These are phyloP conservation scores for Fragilaria crotonensis DNA, from an alignment of 108 stramenopile genomes.

Conservation along the genomic window DNA sequence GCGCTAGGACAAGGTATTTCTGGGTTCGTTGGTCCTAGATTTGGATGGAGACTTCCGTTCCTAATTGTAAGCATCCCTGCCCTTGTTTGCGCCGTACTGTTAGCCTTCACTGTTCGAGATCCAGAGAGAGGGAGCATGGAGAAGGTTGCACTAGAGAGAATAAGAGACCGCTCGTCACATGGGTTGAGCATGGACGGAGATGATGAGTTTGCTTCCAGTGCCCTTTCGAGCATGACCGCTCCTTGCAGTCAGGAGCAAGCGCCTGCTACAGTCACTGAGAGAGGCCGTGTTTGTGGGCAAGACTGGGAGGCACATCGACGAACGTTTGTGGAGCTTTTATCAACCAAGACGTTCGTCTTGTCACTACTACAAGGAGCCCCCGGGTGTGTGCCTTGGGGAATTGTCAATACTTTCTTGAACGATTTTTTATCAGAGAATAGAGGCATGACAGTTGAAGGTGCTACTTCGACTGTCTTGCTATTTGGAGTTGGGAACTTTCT, in stretches of 20 bases:
- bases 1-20: conserved; percentile 65
- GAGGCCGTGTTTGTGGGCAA: not conserved
- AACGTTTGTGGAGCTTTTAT: conserved; percentile 32
- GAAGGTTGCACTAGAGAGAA: conserved; percentile 10
- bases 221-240: not conserved
- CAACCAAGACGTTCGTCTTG: conserved; percentile 56
- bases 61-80: conserved; percentile 65
- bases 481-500: conserved; percentile 76
- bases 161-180: not conserved
- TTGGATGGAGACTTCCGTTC: conserved; percentile 82
- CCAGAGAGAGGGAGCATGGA: conserved; percentile 70
- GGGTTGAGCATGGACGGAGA: not conserved
- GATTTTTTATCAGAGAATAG: conserved; percentile 75
- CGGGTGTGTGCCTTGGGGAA: conserved; percentile 78
- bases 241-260: not conserved
- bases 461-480: conserved; percentile 55
- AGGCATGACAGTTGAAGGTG: conserved; percentile 66
- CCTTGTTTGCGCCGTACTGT: conserved; percentile 48
- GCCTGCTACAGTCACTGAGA: not conserved
- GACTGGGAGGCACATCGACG: conserved; percentile 16
- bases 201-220: no score
- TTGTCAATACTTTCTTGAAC: conserved; percentile 79
- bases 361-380: conserved; percentile 80
- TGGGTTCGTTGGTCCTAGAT: conserved; percentile 67
- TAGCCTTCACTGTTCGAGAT: conserved; percentile 53